Base-by-base conservation (phyloP, 768 basidiomycete genomes). In the Pleurotus salmoneostramineus region DNA sequence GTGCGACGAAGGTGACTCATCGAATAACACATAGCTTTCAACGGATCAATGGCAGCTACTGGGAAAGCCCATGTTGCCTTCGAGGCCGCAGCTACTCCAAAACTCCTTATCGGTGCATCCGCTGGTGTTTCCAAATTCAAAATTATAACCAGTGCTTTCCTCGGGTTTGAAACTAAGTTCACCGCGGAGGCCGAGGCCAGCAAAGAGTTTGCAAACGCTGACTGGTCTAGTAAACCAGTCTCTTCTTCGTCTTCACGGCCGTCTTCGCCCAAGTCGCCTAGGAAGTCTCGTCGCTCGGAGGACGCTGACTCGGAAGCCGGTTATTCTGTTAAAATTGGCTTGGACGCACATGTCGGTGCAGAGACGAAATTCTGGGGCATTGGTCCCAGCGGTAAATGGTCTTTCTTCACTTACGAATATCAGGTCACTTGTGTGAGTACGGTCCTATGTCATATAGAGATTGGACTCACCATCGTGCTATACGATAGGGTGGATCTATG, bases 151-250 rank as follows among this genome's bases (percentile, higher is more conserved):
- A 36, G 35, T n/a, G 50, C 33, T 3, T 52, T 52, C 15, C 31
- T 52, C 50, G 50, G 50, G 15, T 52, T 52, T 15, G 50, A 52
- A 21, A 17, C n/a, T 3, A 52, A 52, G 50, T 34, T 52, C 34
- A 17, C 50, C 6, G 14, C 34, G 6, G 50, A 52, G 15, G 50
- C 34, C n/a, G 35, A 52, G 34, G 50, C 34, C 14, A 35, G 15
- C 14, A 36, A 33, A n/a, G n/a, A 32, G 5, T 36, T 52, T 36
- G 34, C 34, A 11, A 31, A 50, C 14, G 21, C 48, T 15, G 48
- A 34, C 15, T 50, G 17, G n/a, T 15, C 48, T 34, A 31, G 33
- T 34, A 15, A 31, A 15, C 48, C 12, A 7, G 14, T 6, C n/a
- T 27, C 48, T 14, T 31, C 48, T 14, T 31, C 48, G 12, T 14